A percentile compares a stretch with the other conserved stretches of the same genome.
Evolutionary conservation across 306 rosid genomes (phyloP).

Genomic region (Corylus heterophylla): DNA sequence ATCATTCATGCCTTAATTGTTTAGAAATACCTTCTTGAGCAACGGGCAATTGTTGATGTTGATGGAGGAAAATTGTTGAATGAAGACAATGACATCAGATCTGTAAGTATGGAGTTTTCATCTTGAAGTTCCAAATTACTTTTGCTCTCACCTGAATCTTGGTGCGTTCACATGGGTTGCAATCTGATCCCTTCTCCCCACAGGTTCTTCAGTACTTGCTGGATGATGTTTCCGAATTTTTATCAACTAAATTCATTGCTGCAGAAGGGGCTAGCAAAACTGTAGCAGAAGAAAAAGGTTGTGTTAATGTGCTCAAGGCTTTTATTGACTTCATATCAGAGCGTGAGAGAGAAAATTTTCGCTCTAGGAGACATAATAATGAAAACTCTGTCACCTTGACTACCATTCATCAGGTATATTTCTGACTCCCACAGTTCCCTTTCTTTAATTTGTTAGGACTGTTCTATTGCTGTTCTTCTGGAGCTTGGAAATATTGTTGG

Average conservation of each 20-base stretch:
- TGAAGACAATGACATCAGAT: slow-evolving; percentile 89
- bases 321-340: slow-evolving; percentile 71
- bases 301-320: slow-evolving; percentile 51
- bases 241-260: slow-evolving; percentile 54
- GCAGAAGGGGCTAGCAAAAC: slow-evolving; percentile 45
- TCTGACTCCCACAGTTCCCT: neutral
- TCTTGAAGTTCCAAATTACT: slow-evolving; percentile 8
- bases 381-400: slow-evolving; percentile 78
- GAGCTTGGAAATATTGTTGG: neutral
- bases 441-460: neutral
- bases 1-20: slow-evolving; percentile 24
- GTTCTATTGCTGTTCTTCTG: neutral
- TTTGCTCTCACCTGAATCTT: slow-evolving; percentile 15
- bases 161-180: slow-evolving; percentile 14
- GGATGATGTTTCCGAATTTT: slow-evolving; percentile 84
- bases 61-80: slow-evolving; percentile 86
- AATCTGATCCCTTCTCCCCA: slow-evolving; percentile 34
- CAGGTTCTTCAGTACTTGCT: slow-evolving; percentile 87
- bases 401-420: slow-evolving; percentile 90
- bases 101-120: slow-evolving; percentile 59
- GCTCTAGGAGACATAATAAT: slow-evolving; percentile 66
- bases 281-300: slow-evolving; percentile 52
- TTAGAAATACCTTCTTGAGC: slow-evolving; percentile 88
- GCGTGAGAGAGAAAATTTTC: slow-evolving; percentile 80
- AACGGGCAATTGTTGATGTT: slow-evolving; percentile 70